Evolutionary conservation across 257 asterid species (phyloP).

Genomic region (Misopates orontium): DNA sequence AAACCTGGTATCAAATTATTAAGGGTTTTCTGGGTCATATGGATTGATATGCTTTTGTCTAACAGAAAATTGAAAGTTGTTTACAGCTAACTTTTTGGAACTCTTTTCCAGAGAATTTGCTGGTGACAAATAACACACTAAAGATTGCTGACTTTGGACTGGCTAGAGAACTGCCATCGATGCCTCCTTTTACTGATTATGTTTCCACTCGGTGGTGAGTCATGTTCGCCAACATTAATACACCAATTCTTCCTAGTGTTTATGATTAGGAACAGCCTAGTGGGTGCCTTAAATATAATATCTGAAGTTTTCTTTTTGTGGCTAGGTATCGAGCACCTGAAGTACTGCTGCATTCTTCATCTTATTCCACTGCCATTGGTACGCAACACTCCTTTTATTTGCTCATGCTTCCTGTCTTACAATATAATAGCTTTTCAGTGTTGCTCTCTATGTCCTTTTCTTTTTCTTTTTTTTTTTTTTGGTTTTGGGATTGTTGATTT

Average conservation of each 20-base stretch:
- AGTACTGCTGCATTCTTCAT: slow-evolving; percentile 76
- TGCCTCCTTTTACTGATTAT: slow-evolving; percentile 94
- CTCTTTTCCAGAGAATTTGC: slow-evolving; percentile 70
- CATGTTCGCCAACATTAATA: slow-evolving; percentile 25
- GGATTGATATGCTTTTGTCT: slow-evolving; percentile 7
- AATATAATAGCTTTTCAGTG: not conserved
- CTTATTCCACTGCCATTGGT: slow-evolving; percentile 91
- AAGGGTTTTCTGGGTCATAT: slow-evolving; percentile 7
- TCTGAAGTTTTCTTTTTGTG: slow-evolving; percentile 12
- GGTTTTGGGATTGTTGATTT: not conserved
- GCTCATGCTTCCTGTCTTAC: not conserved
- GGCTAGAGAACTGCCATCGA: slow-evolving; percentile 89
- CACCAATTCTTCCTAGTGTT: slow-evolving; percentile 7
- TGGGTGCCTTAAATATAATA: slow-evolving; percentile 20
- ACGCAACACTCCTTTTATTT: slow-evolving; percentile 32
- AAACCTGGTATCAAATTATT: slow-evolving; percentile 78
- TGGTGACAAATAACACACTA: slow-evolving; percentile 69
- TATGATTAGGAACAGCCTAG: slow-evolving; percentile 20
- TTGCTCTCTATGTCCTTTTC: not conserved
- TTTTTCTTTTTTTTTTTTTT: not conserved
- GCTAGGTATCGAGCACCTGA: slow-evolving; percentile 98
- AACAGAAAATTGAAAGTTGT: not conserved
- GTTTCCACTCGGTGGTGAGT: slow-evolving; percentile 99
- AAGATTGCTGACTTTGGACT: slow-evolving; percentile 98
- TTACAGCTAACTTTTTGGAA: slow-evolving; percentile 25